Conservation (phyloP, 1,139 yeast genomes). For the Suhomyces bokatorum region DNA sequence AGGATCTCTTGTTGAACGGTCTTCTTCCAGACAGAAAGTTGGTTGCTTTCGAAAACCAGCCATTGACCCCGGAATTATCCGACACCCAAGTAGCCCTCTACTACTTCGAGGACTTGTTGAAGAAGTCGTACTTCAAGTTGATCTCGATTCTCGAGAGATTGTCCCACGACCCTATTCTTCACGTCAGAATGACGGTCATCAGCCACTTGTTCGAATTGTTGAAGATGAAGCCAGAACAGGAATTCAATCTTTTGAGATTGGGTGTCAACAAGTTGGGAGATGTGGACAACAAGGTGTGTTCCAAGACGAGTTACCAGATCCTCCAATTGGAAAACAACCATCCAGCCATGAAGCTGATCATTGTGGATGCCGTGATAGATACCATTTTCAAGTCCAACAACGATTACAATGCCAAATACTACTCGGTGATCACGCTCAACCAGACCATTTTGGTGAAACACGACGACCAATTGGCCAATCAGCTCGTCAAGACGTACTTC, state of each 20-base stretch:
- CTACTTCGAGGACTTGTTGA: slow-evolving; percentile 88
- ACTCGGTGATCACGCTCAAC: slow-evolving; percentile 82
- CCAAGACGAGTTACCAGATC: slow-evolving; percentile 81
- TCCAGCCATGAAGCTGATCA: slow-evolving; percentile 90
- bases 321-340: slow-evolving; percentile 85
- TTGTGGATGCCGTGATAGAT: slow-evolving; percentile 79
- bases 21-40: slow-evolving; percentile 85
- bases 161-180: slow-evolving; percentile 89
- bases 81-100: slow-evolving; percentile 62
- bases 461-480: slow-evolving; percentile 78
- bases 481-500: slow-evolving; percentile 79
- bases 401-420: slow-evolving; percentile 87
- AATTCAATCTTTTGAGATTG: slow-evolving; percentile 80
- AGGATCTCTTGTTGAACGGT: slow-evolving; percentile 81
- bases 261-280: slow-evolving; percentile 96
- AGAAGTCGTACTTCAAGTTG: slow-evolving; percentile 69
- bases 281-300: slow-evolving; percentile 83
- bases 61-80: slow-evolving; percentile 49
- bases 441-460: slow-evolving; percentile 84
- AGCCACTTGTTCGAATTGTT: slow-evolving; percentile 78
- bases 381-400: slow-evolving; percentile 71
- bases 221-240: slow-evolving; percentile 93
- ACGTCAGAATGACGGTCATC: slow-evolving; percentile 78
- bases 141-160: slow-evolving; percentile 71
- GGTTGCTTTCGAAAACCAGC: slow-evolving; percentile 78